Conservation (phyloP, 2,329 filamentous ascomycete genomes). For the Lachnellula arida region DNA sequence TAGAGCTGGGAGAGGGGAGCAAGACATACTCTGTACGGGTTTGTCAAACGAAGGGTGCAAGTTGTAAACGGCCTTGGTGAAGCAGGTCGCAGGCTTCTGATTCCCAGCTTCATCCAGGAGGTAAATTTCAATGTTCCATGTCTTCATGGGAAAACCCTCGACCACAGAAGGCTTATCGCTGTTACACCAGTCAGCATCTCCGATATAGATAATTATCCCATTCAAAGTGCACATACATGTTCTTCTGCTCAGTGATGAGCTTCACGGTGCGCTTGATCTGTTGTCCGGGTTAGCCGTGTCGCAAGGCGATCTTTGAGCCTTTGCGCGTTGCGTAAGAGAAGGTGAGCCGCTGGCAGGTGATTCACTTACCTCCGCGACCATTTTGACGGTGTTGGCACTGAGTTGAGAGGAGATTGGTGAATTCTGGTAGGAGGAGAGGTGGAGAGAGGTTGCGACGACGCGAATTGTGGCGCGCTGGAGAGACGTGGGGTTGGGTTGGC, state of each 20-base stretch:
- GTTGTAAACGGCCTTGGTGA: conserved; percentile 89
- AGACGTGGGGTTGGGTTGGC: background rate
- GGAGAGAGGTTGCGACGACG: conserved; percentile 6
- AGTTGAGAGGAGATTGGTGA: background rate
- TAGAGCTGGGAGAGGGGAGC: background rate
- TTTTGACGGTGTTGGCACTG: conserved; percentile 18
- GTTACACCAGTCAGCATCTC: conserved; percentile 20
- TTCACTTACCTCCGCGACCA: conserved; percentile 31
- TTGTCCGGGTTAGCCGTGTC: conserved; percentile 4
- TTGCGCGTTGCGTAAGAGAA: background rate
- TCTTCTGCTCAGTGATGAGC: conserved; percentile 85
- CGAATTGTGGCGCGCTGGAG: background rate
- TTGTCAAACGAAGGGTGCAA: conserved; percentile 92
- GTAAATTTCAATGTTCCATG: conserved; percentile 85
- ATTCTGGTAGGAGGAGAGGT: conserved; percentile 4
- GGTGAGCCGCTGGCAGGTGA: background rate
- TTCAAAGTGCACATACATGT: conserved; percentile 41
- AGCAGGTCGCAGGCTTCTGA: conserved; percentile 75
- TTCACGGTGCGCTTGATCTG: conserved; percentile 82
- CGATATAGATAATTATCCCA: background rate
- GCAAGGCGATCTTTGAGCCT: background rate
- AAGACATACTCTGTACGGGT: conserved; percentile 70
- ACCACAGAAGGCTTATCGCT: conserved; percentile 77
- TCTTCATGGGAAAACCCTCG: conserved; percentile 86
- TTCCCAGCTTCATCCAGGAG: conserved; percentile 82